Conservation (phyloP, 768 basidiomycete genomes). For the Austroboletus eburneus region DNA sequence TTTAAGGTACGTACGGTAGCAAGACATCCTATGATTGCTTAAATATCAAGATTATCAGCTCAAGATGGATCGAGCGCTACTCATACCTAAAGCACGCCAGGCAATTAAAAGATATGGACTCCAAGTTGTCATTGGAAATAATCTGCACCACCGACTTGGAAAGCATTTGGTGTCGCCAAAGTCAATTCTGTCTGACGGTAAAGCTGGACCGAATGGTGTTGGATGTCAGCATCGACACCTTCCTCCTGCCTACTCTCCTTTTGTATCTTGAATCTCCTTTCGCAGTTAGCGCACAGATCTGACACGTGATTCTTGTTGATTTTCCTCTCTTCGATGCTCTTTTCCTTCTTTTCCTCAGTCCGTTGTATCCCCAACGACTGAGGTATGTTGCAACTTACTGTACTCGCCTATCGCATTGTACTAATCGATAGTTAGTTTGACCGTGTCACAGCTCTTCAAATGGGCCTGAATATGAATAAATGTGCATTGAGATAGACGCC, state of each 20-base stretch:
- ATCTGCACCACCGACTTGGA: slow-evolving; percentile 82
- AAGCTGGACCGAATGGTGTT: slow-evolving; percentile 10
- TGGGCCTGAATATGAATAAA: slow-evolving; percentile 43
- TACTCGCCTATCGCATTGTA: too few relatives aligned
- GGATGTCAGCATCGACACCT: slow-evolving; percentile 37
- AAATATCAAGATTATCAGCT: slow-evolving; percentile 47
- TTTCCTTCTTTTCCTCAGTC: too few relatives aligned
- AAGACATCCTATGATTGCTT: slow-evolving; percentile 1
- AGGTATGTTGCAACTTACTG: too few relatives aligned
- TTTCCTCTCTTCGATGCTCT: too few relatives aligned
- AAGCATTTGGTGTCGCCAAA: slow-evolving; percentile 79
- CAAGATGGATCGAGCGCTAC: slow-evolving; percentile 80
- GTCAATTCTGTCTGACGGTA: slow-evolving; percentile 13
- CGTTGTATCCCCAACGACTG: too few relatives aligned
- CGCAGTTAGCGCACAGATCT: too few relatives aligned
- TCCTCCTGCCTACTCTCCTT: too few relatives aligned
- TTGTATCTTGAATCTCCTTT: too few relatives aligned
- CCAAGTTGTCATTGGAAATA: slow-evolving; percentile 96
- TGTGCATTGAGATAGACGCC: slow-evolving; percentile 61
- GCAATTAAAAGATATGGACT: slow-evolving; percentile 94
- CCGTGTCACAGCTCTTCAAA: too few relatives aligned
- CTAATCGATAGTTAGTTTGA: too few relatives aligned
- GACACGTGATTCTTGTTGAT: too few relatives aligned
- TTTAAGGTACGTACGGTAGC: slow-evolving; percentile 72
- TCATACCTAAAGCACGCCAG: slow-evolving; percentile 86